Evolutionary conservation across 345 rosid genomes (phyloP).

Genomic region (Balakata baccata): DNA sequence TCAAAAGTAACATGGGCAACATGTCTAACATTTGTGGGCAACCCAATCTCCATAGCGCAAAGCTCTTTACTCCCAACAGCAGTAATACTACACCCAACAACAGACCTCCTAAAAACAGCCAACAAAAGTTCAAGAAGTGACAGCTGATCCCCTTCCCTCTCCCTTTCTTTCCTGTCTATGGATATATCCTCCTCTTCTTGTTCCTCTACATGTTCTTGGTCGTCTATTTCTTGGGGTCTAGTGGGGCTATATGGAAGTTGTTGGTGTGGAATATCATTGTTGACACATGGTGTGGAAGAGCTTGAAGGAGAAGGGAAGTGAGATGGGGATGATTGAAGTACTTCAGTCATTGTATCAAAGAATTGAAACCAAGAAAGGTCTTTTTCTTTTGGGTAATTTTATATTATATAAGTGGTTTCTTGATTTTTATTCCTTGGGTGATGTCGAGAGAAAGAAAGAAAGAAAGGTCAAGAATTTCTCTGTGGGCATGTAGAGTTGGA

Average conservation of each 20-base stretch:
- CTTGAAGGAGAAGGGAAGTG: slow-evolving; percentile 92
- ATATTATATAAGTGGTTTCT: slow-evolving; percentile 12
- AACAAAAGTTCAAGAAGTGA: slow-evolving; percentile 61
- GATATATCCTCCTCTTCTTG: slow-evolving; percentile 27
- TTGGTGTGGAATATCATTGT: slow-evolving; percentile 38
- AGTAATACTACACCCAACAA: slow-evolving; percentile 69
- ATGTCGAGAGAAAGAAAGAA: neutral
- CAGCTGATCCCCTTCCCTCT: slow-evolving; percentile 56
- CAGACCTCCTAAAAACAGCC: slow-evolving; percentile 69
- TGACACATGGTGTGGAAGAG: slow-evolving; percentile 49
- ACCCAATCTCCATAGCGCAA: slow-evolving; percentile 89
- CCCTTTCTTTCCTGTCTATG: slow-evolving; percentile 17
- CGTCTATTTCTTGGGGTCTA: slow-evolving; percentile 36
- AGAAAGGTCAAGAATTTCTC: slow-evolving; percentile 21
- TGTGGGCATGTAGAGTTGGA: slow-evolving; percentile 61
- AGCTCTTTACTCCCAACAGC: slow-evolving; percentile 44
- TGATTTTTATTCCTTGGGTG: slow-evolving; percentile 15
- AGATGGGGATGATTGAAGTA: slow-evolving; percentile 65
- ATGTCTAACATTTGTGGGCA: slow-evolving; percentile 90
- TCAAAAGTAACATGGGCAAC: slow-evolving; percentile 99
- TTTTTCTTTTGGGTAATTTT: slow-evolving; percentile 15
- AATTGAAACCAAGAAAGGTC: slow-evolving; percentile 37
- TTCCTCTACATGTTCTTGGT: slow-evolving; percentile 16
- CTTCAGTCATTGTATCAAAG: slow-evolving; percentile 56
- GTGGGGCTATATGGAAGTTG: slow-evolving; percentile 30